A percentile compares a stretch with the other conserved stretches of the same genome.
Conservation (phyloP, 140 eudicot species). For the Erigeron philadelphicus region DNA sequence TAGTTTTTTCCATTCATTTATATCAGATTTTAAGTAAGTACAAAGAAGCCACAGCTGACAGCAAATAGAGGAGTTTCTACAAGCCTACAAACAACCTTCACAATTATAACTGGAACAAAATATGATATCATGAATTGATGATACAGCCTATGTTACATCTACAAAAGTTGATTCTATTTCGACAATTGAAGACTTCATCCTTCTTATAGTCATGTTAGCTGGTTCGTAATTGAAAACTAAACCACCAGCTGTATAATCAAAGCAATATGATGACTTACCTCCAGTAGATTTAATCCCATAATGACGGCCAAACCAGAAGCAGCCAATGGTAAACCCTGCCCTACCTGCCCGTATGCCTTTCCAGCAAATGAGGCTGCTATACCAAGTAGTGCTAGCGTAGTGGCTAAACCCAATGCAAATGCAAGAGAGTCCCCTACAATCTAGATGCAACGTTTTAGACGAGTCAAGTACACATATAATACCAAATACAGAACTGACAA, state of each 20-base stretch:
- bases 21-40: neutral
- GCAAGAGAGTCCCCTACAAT: conserved; percentile 79
- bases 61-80: neutral
- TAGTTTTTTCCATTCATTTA: neutral
- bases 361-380: conserved; percentile 97
- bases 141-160: neutral
- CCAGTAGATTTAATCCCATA: conserved; percentile 88
- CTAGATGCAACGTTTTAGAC: conserved; percentile 29
- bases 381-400: conserved; percentile 88
- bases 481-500: neutral
- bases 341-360: conserved; percentile 96
- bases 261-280: conserved; percentile 44
- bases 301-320: conserved; percentile 83
- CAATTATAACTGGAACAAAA: too few species aligned
- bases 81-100: too few species aligned
- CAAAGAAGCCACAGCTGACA: conserved; percentile 2
- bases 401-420: conserved; percentile 95
- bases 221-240: neutral
- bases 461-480: conserved; percentile 10
- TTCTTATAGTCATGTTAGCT: neutral
- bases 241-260: conserved; percentile 4
- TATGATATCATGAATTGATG: neutral
- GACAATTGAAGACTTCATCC: neutral
- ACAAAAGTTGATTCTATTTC: neutral
- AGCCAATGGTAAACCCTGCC: conserved; percentile 94